Evolutionary conservation across 1,284 basidiomycete genomes (phyloP), one percentile per base, ranked within the genome.

Genomic region (Sanghuangporus weigelae): DNA sequence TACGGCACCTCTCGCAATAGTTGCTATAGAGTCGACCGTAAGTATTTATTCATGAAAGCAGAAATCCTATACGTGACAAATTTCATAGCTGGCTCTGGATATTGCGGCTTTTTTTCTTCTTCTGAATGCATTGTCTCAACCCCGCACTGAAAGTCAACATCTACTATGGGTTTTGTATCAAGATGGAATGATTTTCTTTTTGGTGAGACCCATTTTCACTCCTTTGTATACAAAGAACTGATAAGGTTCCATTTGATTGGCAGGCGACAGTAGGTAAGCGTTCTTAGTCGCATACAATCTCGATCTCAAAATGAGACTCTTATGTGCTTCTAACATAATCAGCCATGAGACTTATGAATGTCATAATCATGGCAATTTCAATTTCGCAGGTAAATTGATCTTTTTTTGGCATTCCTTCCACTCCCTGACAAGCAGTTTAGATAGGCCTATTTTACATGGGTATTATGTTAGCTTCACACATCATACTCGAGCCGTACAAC

Each of bases 121-220:
- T 11, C 48, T 63, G 44, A 63, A 63, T 46, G 62, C 62, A 11
- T 40, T 63, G 5, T 63, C 62, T 21, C 54, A 56, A n/a, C 62
- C 57, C 26, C 44, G 62, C 12, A 14, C 26, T 1, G 46, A 38
- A 21, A 59, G 57, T 35, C 48, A 63, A n/a, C 57, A 57, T 19
- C 46, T 63, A 35, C 40, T 63, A 11, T 36, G 42, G 7, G 59
- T 63, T 19, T 44, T 63, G 5, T 59, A 59, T 40, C 50, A 53
- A 42, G 62, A 63, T 31, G 62, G 62, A 16, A 26, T 63, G 26
- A 35, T 63, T 11, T 63, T 59, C 50, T 59, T 63, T 50, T 36
- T 63, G 16, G 62, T 63, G 38, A 49, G 62, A 44, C 21, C 48
- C 19, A 14, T 2, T 19, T 19, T 49, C 8, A 49, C 48, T 8